phyloP scores from a whole-genome alignment of 1,139 yeast genomes.

The Suhomyces chickasaworum region DNA sequence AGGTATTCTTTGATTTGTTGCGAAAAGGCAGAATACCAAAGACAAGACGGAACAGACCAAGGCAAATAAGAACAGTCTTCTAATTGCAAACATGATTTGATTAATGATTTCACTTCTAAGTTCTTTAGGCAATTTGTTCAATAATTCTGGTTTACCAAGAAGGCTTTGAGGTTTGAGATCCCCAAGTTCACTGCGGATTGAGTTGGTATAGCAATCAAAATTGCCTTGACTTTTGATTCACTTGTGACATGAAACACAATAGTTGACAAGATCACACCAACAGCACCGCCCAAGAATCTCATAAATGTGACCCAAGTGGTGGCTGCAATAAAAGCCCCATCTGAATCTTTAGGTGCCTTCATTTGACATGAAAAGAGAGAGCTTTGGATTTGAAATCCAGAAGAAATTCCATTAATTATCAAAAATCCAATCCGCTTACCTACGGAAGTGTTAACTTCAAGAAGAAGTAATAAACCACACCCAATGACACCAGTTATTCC shows the following conservation, averaged over 20 bases:
- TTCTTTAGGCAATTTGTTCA: constrained; percentile 20
- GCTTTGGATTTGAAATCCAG: constrained; percentile 26
- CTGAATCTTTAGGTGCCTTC: constrained; percentile 23
- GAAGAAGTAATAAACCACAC: constrained; percentile 19
- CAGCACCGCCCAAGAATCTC: constrained; percentile 22
- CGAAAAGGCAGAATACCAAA: constrained; percentile 26
- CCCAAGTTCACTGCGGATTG: constrained; percentile 9
- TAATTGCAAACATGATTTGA: constrained; percentile 39
- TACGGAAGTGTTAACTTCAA: background rate
- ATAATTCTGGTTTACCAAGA: constrained; percentile 14
- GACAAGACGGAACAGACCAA: constrained; percentile 36
- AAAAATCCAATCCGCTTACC: constrained; percentile 5
- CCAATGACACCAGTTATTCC: constrained; percentile 24
- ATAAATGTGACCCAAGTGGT: constrained; percentile 24
- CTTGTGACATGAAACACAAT: constrained; percentile 19
- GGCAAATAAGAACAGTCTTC: constrained; percentile 42
- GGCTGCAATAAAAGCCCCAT: constrained; percentile 23
- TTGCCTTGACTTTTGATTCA: constrained; percentile 3
- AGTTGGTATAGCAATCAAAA: constrained; percentile 10
- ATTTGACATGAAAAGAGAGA: constrained; percentile 25
- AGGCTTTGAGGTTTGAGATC: constrained; percentile 20
- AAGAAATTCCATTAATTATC: constrained; percentile 23
- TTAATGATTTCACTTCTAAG: constrained; percentile 26
- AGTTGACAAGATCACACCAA: constrained; percentile 23
- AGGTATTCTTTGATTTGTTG: constrained; percentile 24